phyloP scores from a whole-genome alignment of 2,329 filamentous ascomycete species.

The Basipetospora chlamydospora region DNA sequence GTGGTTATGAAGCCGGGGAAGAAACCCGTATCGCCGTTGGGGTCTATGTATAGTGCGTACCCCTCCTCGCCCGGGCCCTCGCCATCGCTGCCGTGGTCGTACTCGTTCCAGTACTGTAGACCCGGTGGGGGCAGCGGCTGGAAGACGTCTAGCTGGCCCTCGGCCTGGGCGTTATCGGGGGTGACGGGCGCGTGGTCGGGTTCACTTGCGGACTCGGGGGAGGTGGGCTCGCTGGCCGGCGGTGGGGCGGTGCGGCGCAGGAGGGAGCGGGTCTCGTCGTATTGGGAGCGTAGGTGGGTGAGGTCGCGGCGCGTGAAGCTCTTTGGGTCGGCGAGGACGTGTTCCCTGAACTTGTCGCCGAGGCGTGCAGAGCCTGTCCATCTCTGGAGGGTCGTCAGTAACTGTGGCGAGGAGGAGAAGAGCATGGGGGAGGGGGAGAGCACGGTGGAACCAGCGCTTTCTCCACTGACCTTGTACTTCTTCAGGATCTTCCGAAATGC shows the following conservation, averaged over 20 bases:
- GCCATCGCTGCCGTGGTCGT: constrained; percentile 62
- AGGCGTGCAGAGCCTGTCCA: constrained; percentile 64
- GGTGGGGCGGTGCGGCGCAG: constrained; percentile 30
- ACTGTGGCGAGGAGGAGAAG: not conserved
- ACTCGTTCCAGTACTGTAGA: constrained; percentile 68
- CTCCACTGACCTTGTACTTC: constrained; percentile 66
- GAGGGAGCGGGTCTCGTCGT: constrained; percentile 32
- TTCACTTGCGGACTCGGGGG: constrained; percentile 19
- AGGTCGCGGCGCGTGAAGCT: constrained; percentile 60
- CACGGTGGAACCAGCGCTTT: constrained; percentile 8
- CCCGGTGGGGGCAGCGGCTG: constrained; percentile 17
- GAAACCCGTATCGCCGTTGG: constrained; percentile 44
- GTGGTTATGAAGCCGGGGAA: constrained; percentile 42
- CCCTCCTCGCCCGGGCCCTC: constrained; percentile 39
- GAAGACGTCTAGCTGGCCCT: constrained; percentile 12
- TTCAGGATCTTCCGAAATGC: constrained; percentile 75
- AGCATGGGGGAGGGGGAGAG: not conserved
- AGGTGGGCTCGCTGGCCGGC: constrained; percentile 22
- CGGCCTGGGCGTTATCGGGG: constrained; percentile 9
- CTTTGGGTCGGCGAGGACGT: constrained; percentile 50
- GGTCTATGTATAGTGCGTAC: constrained; percentile 64
- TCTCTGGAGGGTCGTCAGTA: constrained; percentile 36
- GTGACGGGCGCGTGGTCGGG: constrained; percentile 8
- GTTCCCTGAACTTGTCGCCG: constrained; percentile 49
- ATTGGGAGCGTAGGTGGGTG: constrained; percentile 30